Conservation (phyloP, 257 asterid species). For the Orobanche coerulescens region DNA sequence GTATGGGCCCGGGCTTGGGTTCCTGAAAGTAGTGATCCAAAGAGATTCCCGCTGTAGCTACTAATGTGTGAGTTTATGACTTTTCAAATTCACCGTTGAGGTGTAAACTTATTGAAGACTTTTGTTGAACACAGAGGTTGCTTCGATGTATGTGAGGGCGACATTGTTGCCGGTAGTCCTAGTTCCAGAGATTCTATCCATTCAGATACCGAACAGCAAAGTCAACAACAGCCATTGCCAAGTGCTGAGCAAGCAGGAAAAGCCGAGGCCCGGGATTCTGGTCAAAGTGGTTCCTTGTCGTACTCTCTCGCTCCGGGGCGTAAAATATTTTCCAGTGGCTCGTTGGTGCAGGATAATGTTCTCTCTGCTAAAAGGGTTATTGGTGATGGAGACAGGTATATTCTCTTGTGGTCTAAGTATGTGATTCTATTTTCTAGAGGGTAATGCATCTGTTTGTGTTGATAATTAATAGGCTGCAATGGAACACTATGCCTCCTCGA, state of each 20-base stretch:
- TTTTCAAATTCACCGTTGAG: constrained; percentile 12
- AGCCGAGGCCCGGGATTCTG: constrained; percentile 35
- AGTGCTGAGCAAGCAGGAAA: constrained; percentile 36
- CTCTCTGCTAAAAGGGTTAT: constrained; percentile 40
- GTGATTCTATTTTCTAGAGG: background rate
- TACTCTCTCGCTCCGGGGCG: constrained; percentile 38
- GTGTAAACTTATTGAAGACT: constrained; percentile 9
- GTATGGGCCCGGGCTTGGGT: too few relatives aligned
- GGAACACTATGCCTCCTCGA: constrained; percentile 10
- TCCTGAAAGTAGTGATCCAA: too few relatives aligned
- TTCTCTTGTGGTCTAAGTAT: background rate
- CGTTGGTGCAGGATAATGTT: constrained; percentile 52
- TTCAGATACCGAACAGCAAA: constrained; percentile 47
- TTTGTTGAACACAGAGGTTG: constrained; percentile 62
- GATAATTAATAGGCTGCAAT: background rate
- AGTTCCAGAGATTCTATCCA: constrained; percentile 50
- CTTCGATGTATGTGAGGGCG: constrained; percentile 85
- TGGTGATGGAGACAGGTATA: constrained; percentile 81
- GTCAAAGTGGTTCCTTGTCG: constrained; percentile 41
- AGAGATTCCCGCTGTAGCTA: too few relatives aligned
- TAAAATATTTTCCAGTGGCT: constrained; percentile 42
- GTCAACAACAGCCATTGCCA: constrained; percentile 30
- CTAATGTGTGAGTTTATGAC: constrained; percentile 28
- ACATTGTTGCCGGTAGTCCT: constrained; percentile 52
- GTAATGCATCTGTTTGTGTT: background rate